These are phyloP conservation scores for Cubamyces lactineus DNA, from an alignment of 768 basidiomycete species.

Conservation along the genomic window DNA sequence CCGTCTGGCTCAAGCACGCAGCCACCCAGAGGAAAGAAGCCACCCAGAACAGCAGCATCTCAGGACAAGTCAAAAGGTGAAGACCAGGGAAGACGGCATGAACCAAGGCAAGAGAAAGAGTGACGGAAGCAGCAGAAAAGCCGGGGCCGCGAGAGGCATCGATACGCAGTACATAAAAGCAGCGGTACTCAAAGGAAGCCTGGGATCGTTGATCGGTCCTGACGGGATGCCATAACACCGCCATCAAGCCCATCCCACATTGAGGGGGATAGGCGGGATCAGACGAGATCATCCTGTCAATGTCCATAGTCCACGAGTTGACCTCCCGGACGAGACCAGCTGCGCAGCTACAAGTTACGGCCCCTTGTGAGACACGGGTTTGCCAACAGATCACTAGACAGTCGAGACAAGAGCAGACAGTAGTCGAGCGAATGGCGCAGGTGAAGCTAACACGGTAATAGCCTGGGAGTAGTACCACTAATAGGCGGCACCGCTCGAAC, in stretches of 20 bases:
- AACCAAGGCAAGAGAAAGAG: not conserved
- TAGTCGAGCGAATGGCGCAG: too few relatives aligned
- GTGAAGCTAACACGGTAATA: not conserved
- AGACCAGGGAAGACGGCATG: not conserved
- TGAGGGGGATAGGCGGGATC: not conserved
- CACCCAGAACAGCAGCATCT: not conserved
- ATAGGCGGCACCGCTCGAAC: not conserved
- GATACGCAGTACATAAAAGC: not conserved
- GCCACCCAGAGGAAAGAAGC: not conserved
- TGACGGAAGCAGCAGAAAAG: not conserved
- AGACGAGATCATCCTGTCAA: not conserved
- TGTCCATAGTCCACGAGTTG: not conserved
- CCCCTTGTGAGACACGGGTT: not conserved
- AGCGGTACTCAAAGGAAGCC: too few relatives aligned
- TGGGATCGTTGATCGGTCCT: not conserved
- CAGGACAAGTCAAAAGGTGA: not conserved
- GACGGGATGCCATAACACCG: conserved; percentile 16
- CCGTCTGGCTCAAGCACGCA: not conserved
- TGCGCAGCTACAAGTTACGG: not conserved
- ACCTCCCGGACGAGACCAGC: too few relatives aligned
- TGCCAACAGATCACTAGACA: too few relatives aligned
- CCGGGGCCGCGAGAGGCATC: not conserved
- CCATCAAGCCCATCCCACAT: not conserved
- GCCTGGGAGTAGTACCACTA: not conserved
- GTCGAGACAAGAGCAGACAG: too few relatives aligned